Percentiles rank a stretch among this genome's conserved stretches.
Conservation (phyloP, 805 yeast species). For the Jamesozyma jinghongensis region DNA sequence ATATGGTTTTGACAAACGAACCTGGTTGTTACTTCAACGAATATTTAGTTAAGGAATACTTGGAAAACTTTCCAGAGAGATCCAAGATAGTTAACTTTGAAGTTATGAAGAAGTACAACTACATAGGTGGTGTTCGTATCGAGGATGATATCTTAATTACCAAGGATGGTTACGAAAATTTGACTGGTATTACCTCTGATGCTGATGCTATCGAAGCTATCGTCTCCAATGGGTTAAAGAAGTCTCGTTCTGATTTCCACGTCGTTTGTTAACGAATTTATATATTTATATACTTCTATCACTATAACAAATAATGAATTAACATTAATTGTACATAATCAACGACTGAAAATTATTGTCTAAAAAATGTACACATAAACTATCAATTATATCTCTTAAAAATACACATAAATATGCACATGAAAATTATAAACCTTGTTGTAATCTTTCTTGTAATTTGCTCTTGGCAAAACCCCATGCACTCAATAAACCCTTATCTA, state of each 20-base stretch:
- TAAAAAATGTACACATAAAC: not conserved
- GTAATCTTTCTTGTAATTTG: slow-evolving; percentile 47
- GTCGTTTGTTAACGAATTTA: slow-evolving; percentile 29
- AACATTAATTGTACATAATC: not conserved
- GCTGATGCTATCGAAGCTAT: slow-evolving; percentile 73
- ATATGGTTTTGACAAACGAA: slow-evolving; percentile 89
- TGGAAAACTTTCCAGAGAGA: slow-evolving; percentile 38
- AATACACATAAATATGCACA: not conserved
- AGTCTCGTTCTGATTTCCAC: slow-evolving; percentile 59
- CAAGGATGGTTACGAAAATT: slow-evolving; percentile 63
- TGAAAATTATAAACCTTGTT: slow-evolving; percentile 36
- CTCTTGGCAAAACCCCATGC: slow-evolving; percentile 85
- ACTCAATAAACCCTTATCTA: slow-evolving; percentile 69
- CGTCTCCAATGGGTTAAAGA: slow-evolving; percentile 58
- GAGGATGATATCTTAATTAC: slow-evolving; percentile 89
- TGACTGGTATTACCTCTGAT: slow-evolving; percentile 78
- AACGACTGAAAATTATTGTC: not conserved
- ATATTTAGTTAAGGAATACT: slow-evolving; percentile 57
- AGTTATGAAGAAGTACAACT: slow-evolving; percentile 67
- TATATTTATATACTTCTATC: not conserved
- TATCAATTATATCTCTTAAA: not conserved
- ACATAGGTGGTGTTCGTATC: slow-evolving; percentile 94
- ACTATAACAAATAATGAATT: not conserved
- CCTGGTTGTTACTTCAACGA: slow-evolving; percentile 93
- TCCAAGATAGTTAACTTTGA: slow-evolving; percentile 52